Base-by-base conservation (phyloP, 305 asterid species). In the Fraxinus paxiana region DNA sequence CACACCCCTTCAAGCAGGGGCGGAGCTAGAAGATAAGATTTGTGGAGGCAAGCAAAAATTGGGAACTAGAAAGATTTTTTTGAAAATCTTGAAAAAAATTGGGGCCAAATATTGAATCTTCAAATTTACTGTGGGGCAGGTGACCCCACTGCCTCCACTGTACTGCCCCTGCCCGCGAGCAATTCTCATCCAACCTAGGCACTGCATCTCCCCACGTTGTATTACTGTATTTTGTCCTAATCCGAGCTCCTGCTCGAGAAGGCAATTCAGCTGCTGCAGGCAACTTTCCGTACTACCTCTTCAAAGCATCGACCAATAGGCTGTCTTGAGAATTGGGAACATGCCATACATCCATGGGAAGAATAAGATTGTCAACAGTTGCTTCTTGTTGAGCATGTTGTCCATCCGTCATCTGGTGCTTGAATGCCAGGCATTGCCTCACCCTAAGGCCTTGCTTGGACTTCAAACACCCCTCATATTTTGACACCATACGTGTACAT, bases 381-480 rank as follows among this genome's bases (percentile, higher is more conserved):
- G 98, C 96, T 79, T 89, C 92, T 77, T 93, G 96, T 94, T 97
- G 91, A 56, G 85, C 92, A 77, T 93, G 98, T 43, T 92, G 94
- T 12, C 97, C 97, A 37, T 91, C 96, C 82, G 94, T 82, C 96
- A 91, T 91, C 84, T 93, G 98, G 86, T 91, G 95, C 87, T 92
- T 93, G 89, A 91, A 92, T 13, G 91, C 92, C 82, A 85, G 92
- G 80, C 97, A 92, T 48, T 89, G 92, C 89, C 93, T 92, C 79
- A 87, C 90, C 73, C 94, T 83, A 80, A 92, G 95, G 92, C 79
- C 97, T 95, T 1, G 91, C 92, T 80, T 93, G 97, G 83, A 93
- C 92, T 84, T 92, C 95, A 1, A 81, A 41, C 69, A 86, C 20
- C 93, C 94, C 51, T 41, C 97, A 92, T 10, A 93, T 89, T 77